These are phyloP conservation scores for Cordyceps pruinosa DNA, from an alignment of 2,329 filamentous ascomycete genomes.

Conservation along the genomic window DNA sequence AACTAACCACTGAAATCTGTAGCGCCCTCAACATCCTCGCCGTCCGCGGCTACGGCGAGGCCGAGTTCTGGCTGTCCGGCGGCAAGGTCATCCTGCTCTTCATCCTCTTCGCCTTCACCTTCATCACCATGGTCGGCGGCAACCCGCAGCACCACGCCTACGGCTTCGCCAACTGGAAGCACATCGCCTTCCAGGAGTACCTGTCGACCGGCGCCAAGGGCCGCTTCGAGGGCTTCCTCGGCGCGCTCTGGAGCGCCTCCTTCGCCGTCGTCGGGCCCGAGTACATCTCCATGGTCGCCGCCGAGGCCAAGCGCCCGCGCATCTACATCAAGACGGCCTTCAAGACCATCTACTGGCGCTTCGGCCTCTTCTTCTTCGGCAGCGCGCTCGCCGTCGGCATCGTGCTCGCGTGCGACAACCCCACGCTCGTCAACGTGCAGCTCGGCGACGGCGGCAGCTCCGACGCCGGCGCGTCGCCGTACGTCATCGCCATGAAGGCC, in stretches of 20 bases:
- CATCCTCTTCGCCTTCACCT: slow-evolving; percentile 66
- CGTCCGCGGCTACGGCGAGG: slow-evolving; percentile 60
- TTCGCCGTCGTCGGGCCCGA: slow-evolving; percentile 62
- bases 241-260: slow-evolving; percentile 56
- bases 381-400: slow-evolving; percentile 62
- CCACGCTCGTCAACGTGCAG: slow-evolving; percentile 45
- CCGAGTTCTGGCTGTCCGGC: slow-evolving; percentile 61
- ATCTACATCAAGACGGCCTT: slow-evolving; percentile 60
- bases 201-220: slow-evolving; percentile 56
- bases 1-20: neutral
- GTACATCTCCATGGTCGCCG: slow-evolving; percentile 62
- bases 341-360: slow-evolving; percentile 66
- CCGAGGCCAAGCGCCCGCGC: slow-evolving; percentile 59
- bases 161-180: slow-evolving; percentile 62
- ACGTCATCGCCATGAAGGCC: slow-evolving; percentile 56
- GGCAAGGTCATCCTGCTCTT: slow-evolving; percentile 62
- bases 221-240: slow-evolving; percentile 63
- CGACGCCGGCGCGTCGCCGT: slow-evolving; percentile 52
- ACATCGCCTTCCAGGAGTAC: slow-evolving; percentile 40
- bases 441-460: slow-evolving; percentile 26
- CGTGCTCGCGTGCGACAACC: slow-evolving; percentile 58
- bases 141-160: slow-evolving; percentile 64
- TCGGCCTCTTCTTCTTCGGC: slow-evolving; percentile 64
- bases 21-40: slow-evolving; percentile 57
- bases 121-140: slow-evolving; percentile 71